Conservation (phyloP, 2,329 filamentous ascomycete genomes). For the Ophiosphaerella narmari region DNA sequence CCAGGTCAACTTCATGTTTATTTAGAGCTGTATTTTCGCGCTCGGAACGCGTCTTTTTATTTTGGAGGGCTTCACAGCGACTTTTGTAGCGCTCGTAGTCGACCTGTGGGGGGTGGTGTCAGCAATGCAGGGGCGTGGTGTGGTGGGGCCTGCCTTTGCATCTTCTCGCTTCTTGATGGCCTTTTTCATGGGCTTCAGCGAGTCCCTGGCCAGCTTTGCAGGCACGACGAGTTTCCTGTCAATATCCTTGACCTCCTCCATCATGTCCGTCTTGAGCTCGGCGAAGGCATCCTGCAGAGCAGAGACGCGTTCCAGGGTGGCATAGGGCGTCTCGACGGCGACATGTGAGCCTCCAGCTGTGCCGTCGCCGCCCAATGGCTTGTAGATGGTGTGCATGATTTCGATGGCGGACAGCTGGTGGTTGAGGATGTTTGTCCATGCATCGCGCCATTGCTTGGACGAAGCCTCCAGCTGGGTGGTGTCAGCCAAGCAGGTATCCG, state of each 20-base stretch:
- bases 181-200: conserved; percentile 74
- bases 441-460: conserved; percentile 75
- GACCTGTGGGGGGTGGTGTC: conserved; percentile 51
- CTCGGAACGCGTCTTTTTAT: conserved; percentile 71
- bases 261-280: conserved; percentile 72
- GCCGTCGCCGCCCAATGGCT: conserved; percentile 71
- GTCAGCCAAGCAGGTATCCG: conserved; percentile 1
- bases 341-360: conserved; percentile 55
- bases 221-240: conserved; percentile 72
- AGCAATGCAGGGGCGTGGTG: conserved; percentile 3
- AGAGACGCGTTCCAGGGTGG: conserved; percentile 66
- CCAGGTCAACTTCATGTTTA: conserved; percentile 73
- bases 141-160: conserved; percentile 59
- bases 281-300: conserved; percentile 69
- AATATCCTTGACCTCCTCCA: conserved; percentile 72
- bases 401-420: conserved; percentile 69
- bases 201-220: conserved; percentile 70
- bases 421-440: conserved; percentile 74
- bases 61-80: conserved; percentile 69
- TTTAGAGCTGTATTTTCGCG: conserved; percentile 73
- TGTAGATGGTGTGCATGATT: conserved; percentile 74
- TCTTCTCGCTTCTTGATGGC: conserved; percentile 85
- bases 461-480: conserved; percentile 70
- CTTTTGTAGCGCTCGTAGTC: conserved; percentile 81
- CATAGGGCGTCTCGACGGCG: conserved; percentile 64